These are phyloP conservation scores for Thoreauomyces humboldtii DNA, from an alignment of 192 early-diverging fungal genomes.

Conservation along the genomic window DNA sequence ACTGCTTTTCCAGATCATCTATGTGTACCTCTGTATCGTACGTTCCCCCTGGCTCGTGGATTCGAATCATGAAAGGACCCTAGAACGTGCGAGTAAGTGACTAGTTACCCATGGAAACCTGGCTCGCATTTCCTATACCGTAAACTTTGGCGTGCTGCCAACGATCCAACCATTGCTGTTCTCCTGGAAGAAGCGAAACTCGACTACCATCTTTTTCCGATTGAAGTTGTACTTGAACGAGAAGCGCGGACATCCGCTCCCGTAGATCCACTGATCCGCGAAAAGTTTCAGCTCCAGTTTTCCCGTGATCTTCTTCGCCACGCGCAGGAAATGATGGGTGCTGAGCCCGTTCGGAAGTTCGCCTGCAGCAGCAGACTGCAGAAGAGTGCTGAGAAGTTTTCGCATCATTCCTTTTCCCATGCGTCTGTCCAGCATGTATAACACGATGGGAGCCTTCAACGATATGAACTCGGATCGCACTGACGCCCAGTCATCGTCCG, in stretches of 20 bases:
- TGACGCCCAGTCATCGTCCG: constrained; percentile 44
- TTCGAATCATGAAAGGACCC: constrained; percentile 55
- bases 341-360: constrained; percentile 47
- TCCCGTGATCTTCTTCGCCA: constrained; percentile 84
- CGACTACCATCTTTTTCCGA: constrained; percentile 94
- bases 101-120: no score
- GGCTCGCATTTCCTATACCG: no score
- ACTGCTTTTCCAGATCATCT: constrained; percentile 67
- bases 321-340: constrained; percentile 62
- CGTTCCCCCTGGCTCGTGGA: constrained; percentile 56
- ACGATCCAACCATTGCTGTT: constrained; percentile 43
- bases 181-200: constrained; percentile 62
- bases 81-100: constrained; percentile 8
- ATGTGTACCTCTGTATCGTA: constrained; percentile 68
- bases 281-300: constrained; percentile 70
- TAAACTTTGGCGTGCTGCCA: constrained; percentile 48
- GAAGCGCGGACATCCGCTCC: constrained; percentile 86
- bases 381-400: constrained; percentile 77
- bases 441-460: constrained; percentile 82
- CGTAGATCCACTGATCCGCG: constrained; percentile 92
- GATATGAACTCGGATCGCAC: constrained; percentile 66
- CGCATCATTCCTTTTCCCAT: constrained; percentile 70
- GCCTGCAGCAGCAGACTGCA: constrained; percentile 62
- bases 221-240: constrained; percentile 81
- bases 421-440: constrained; percentile 92